Evolutionary conservation across 495 filamentous ascomycete genomes (phyloP).

Genomic region (Daldinia childiae): DNA sequence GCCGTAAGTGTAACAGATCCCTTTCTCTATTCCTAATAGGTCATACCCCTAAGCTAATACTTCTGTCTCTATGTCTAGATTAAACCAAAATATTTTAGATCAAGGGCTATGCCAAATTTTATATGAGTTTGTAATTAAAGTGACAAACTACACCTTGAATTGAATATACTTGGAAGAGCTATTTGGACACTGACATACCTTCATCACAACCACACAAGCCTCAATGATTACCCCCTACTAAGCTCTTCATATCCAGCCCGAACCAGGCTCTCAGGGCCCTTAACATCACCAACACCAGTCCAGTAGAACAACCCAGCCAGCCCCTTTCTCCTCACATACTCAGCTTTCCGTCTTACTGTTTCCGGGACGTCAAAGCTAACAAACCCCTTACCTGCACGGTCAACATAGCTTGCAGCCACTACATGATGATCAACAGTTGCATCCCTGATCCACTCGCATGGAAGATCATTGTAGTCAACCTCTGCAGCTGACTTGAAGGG

Average conservation of each 20-base stretch:
- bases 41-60: no score
- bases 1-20: no score
- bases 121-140: background rate
- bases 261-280: conserved; percentile 68
- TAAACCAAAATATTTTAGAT: no score
- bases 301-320: conserved; percentile 86
- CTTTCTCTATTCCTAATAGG: no score
- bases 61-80: no score
- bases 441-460: conserved; percentile 63
- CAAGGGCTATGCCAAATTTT: background rate
- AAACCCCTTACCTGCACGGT: conserved; percentile 61
- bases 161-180: background rate
- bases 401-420: conserved; percentile 68
- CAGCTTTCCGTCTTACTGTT: conserved; percentile 76
- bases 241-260: conserved; percentile 70
- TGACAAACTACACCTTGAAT: background rate
- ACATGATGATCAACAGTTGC: conserved; percentile 60
- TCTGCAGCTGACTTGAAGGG: conserved; percentile 62
- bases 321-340: conserved; percentile 68
- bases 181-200: background rate
- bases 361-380: conserved; percentile 79
- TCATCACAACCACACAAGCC: background rate
- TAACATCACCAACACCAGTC: conserved; percentile 77
- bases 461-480: conserved; percentile 71
- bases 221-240: conserved; percentile 42